These are phyloP conservation scores for Holtermanniella nyarrowii DNA, from an alignment of 768 basidiomycete species.

Conservation along the genomic window DNA sequence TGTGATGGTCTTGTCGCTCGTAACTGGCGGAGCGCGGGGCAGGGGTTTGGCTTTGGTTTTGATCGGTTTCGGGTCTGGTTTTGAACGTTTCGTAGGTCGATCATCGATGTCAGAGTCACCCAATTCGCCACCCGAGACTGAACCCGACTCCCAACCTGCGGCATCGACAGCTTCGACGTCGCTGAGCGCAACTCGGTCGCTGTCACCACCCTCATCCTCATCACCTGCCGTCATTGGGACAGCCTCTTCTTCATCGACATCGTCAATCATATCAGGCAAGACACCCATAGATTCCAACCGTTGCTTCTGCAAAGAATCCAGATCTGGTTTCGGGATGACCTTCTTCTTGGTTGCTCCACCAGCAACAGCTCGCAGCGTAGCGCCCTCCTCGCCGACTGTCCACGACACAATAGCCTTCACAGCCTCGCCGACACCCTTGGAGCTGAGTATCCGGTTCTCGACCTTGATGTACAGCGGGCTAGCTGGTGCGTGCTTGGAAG, in stretches of 20 bases:
- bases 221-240: constrained; percentile 21
- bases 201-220: constrained; percentile 26
- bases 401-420: constrained; percentile 49
- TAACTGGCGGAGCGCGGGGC: constrained; percentile 10
- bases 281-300: constrained; percentile 1
- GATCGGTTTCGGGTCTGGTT: constrained; percentile 3
- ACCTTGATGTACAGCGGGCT: constrained; percentile 47
- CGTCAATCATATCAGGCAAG: background rate
- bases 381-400: constrained; percentile 41
- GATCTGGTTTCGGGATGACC: background rate
- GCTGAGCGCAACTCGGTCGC: background rate
- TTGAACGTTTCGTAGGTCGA: constrained; percentile 2
- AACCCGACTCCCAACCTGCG: constrained; percentile 45
- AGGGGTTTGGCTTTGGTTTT: constrained; percentile 1
- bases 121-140: constrained; percentile 30
- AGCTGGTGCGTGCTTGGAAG: background rate
- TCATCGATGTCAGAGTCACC: constrained; percentile 15
- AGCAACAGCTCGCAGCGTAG: constrained; percentile 18
- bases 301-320: constrained; percentile 3
- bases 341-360: background rate
- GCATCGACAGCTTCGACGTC: constrained; percentile 21
- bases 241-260: constrained; percentile 6
- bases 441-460: constrained; percentile 63
- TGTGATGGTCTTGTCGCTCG: constrained; percentile 39
- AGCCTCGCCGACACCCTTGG: constrained; percentile 58